Conservation (phyloP, 371 early-diverging fungal species). For the Mucor circinelloides region DNA sequence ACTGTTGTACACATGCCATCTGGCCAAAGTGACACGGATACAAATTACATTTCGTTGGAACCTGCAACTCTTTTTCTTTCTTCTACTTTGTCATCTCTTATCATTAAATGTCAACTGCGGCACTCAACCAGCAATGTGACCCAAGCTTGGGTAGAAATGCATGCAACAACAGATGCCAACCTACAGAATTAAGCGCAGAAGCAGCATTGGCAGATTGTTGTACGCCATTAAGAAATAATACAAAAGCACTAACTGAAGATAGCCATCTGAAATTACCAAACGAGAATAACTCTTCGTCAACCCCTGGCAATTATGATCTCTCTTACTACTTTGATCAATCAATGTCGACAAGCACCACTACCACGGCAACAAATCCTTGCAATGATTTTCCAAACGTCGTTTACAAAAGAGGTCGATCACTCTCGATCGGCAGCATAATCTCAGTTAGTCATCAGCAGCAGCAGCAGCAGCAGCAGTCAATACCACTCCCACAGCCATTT, state of each 20-base stretch:
- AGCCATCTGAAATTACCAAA: not conserved
- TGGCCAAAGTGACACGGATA: not conserved
- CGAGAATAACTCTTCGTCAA: not conserved
- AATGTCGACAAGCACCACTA: not conserved
- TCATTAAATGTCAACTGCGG: not conserved
- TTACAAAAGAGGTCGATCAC: conserved; percentile 9
- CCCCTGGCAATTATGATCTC: conserved; percentile 6
- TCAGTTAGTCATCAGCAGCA: not conserved
- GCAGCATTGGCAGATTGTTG: not conserved
- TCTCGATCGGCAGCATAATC: conserved; percentile 17
- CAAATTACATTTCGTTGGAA: not conserved
- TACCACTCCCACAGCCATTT: not conserved
- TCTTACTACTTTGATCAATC: conserved; percentile 15
- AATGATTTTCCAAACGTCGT: not conserved
- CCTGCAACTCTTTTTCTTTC: not conserved
- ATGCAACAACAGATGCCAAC: not conserved
- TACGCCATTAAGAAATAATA: not conserved
- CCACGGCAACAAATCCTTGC: not conserved
- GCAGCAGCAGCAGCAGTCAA: not conserved
- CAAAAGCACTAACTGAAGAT: not conserved
- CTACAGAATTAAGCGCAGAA: not conserved
- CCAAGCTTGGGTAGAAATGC: not conserved
- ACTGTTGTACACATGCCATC: not conserved
- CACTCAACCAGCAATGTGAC: not conserved
- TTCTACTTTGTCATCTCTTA: not conserved